Conservation (phyloP, 2,329 filamentous ascomycete genomes). For the Phyllosticta citrichinensis region DNA sequence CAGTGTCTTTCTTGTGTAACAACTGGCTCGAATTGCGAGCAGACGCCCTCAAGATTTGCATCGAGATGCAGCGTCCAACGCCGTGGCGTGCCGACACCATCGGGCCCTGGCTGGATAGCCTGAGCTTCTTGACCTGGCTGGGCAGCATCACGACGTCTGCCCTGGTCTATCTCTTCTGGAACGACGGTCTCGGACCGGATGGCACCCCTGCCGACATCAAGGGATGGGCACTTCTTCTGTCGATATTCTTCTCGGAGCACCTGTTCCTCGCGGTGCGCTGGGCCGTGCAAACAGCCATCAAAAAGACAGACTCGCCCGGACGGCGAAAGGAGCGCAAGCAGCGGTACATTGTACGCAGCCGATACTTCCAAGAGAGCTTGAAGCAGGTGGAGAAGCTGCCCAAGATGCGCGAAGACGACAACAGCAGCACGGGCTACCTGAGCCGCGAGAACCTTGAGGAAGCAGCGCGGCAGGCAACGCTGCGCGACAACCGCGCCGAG, state of each 20-base stretch:
- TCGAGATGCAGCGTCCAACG: slow-evolving; percentile 78
- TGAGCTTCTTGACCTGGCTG: slow-evolving; percentile 88
- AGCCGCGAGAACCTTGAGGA: slow-evolving; percentile 56
- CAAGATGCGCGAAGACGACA: slow-evolving; percentile 36
- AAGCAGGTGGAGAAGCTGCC: slow-evolving; percentile 42
- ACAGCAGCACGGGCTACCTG: slow-evolving; percentile 47
- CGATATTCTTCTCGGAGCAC: slow-evolving; percentile 80
- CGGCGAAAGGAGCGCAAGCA: slow-evolving; percentile 77
- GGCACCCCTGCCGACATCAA: slow-evolving; percentile 62
- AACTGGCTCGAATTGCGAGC: slow-evolving; percentile 93
- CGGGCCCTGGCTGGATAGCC: slow-evolving; percentile 77
- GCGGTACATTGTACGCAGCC: slow-evolving; percentile 69
- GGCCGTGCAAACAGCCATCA: slow-evolving; percentile 61
- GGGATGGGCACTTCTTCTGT: slow-evolving; percentile 70
- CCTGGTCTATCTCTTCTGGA: slow-evolving; percentile 73
- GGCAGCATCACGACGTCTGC: slow-evolving; percentile 81
- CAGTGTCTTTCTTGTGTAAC: slow-evolving; percentile 80
- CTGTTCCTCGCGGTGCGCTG: slow-evolving; percentile 72
- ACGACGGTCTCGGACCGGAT: slow-evolving; percentile 52
- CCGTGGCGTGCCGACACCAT: slow-evolving; percentile 90
- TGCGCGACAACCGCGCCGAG: slow-evolving; percentile 33
- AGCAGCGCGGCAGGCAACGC: slow-evolving; percentile 33
- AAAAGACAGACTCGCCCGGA: slow-evolving; percentile 75
- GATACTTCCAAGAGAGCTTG: slow-evolving; percentile 64
- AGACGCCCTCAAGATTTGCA: slow-evolving; percentile 88